Percentiles rank a stretch among this genome's conserved stretches.
phyloP scores from a whole-genome alignment of 2,329 filamentous ascomycete species.

The Hypoxylon sp. region DNA sequence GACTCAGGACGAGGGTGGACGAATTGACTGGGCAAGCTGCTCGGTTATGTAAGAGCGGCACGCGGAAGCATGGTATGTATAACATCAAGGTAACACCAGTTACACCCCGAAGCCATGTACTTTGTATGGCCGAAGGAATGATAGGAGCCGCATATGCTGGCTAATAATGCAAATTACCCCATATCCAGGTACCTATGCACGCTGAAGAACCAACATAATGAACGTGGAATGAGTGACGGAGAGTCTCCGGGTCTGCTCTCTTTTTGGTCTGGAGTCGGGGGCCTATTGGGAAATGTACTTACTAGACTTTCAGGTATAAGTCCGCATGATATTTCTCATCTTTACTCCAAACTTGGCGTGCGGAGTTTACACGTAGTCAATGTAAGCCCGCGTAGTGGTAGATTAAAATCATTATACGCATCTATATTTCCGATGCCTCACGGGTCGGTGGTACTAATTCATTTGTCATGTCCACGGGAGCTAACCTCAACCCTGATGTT shows the following conservation, averaged over 20 bases:
- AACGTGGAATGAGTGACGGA: too few relatives aligned
- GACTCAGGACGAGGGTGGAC: slow-evolving; percentile 40
- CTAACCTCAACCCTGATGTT: neutral
- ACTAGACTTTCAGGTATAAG: too few relatives aligned
- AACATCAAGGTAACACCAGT: neutral
- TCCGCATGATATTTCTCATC: neutral
- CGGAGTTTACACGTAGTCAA: neutral
- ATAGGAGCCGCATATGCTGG: neutral
- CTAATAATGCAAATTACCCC: neutral
- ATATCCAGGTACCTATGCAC: too few relatives aligned
- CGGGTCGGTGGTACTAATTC: neutral
- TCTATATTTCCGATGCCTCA: neutral
- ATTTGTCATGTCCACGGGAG: neutral
- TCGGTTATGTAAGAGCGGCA: slow-evolving; percentile 38
- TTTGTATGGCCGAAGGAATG: neutral
- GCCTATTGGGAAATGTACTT: too few relatives aligned
- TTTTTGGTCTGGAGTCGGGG: too few relatives aligned
- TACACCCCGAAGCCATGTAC: neutral
- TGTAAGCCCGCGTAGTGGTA: neutral
- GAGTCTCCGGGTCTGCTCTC: too few relatives aligned
- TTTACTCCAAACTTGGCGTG: neutral
- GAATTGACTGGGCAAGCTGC: slow-evolving; percentile 42
- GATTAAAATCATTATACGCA: neutral
- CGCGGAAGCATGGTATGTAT: neutral
- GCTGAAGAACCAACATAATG: too few relatives aligned